Evolutionary conservation across 257 asterid genomes (phyloP), one percentile per base, ranked within the genome.

Genomic region (Salvia rosmarinus): DNA sequence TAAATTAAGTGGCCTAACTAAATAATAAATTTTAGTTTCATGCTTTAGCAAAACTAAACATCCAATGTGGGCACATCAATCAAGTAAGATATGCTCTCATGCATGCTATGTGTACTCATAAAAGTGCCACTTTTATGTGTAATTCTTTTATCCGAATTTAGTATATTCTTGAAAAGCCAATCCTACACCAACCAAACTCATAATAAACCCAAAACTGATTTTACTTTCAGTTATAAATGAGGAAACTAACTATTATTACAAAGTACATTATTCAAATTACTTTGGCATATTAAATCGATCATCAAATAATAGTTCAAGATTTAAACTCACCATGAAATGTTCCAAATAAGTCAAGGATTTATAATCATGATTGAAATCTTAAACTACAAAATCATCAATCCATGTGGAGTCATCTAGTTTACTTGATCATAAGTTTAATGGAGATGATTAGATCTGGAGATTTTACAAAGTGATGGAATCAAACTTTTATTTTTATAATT

Each of bases 41-140:
- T 34, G 32, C 51, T 25, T 44, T 44, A 46, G 19, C 14, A 13
- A 46, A 47, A 65, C 17, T 65, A 65, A 65, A 65, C 71, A 46
- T 28, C 42, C 46, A n/a, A 65, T 46, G 58, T 65, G 71, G 71
- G 71, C 28, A 3, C 44, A 65, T 28, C 28, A 43, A 65, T 28
- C 28, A 43, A 64, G 70, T 64, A 32, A 30, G 47, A 50, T 9
- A 32, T 67, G 42, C 34, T 49, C 70, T 47, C 46, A 32, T 66
- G 56, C 46, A 28, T 47, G 55, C 20, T 30, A 9, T n/a, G 37
- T 37, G 37, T 49, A 35, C 21, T 51, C 42, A n/a, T 25, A 72
- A 20, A 46, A 56, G 30, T 34, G 43, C 9, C 28, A 54, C 43
- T 68, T 11, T 54, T 54, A 40, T 70, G 57, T 25, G 34, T 42